Evolutionary conservation across 129 eudicot genomes (phyloP).

Genomic region (Escallonia herrerae): DNA sequence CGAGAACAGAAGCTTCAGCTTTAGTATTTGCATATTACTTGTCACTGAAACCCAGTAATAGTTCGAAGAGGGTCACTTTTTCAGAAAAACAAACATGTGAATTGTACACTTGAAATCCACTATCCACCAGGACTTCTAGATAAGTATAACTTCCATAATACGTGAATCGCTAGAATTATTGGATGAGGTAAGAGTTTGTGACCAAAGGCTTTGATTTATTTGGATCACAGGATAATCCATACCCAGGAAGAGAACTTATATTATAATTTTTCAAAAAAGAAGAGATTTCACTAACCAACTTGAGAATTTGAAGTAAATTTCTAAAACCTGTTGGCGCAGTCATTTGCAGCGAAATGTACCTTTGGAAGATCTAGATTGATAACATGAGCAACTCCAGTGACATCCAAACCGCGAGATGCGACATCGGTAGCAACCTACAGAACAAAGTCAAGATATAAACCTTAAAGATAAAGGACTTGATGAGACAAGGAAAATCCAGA

Average conservation of each 20-base stretch:
- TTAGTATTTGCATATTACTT: too few species aligned
- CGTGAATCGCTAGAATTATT: too few species aligned
- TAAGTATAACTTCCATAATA: too few species aligned
- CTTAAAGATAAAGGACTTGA: neutral
- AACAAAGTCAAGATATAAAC: constrained; percentile 5
- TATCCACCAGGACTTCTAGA: too few species aligned
- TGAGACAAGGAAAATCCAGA: neutral
- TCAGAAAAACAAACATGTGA: too few species aligned
- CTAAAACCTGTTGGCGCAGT: neutral
- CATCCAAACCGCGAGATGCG: constrained; percentile 89
- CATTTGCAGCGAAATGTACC: constrained; percentile 26
- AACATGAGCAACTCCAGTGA: constrained; percentile 86
- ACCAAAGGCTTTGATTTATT: too few species aligned
- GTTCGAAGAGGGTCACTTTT: too few species aligned
- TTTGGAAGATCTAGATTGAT: constrained; percentile 86
- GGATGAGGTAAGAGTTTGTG: too few species aligned
- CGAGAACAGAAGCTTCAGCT: constrained; percentile 7
- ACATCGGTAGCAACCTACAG: constrained; percentile 90
- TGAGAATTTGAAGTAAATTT: neutral
- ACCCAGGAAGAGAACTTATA: neutral
- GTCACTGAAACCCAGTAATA: too few species aligned
- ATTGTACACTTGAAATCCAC: too few species aligned
- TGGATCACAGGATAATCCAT: neutral
- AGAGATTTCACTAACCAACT: too few species aligned
- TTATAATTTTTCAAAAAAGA: too few species aligned